Base-by-base conservation (phyloP, 164 flowering plant genomes). In the Tetrastigma voinierianum region DNA sequence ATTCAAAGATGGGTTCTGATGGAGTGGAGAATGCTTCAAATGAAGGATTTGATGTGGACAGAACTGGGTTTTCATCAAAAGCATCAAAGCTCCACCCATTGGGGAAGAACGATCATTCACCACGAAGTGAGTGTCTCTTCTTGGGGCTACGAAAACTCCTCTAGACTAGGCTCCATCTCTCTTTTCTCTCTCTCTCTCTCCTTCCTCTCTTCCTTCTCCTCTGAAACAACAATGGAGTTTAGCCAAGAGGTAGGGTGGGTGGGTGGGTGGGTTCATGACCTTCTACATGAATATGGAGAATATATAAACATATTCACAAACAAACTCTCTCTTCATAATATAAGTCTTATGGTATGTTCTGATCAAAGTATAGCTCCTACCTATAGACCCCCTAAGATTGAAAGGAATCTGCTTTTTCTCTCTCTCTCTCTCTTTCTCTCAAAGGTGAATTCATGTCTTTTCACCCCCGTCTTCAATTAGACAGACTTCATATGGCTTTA, bases 111-210 rank as follows among this genome's bases (percentile, higher is more conserved):
- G n/a, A n/a, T 72, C 77, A 68, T 59, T 72, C 75, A 67, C 66
- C 63, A 68, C 74, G 49, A n/a, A 43, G 77, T 73, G 20, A 43
- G 54, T 64, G 1, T 82, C 85, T 58, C 77, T 82, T 67, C 72
- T 82, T n/a, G n/a, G n/a, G 32, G 78, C 68, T 23, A 83, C n/a
- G n/a, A 56, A 57, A 83, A 67, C 57, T 85, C 86, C 66, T 83
- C 89, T 25, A 81, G n/a, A 63, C 70, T 68, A 44, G 75, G 51
- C 77, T 84, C 88, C 88, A 84, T 84, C 48, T 57, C 65, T 64
- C 61, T 17, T 58, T 54, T 56, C 48, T 76, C 48, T 67, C 15
- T n/a, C 21, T 56, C 70, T 44, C 46, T 12, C 23, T 61, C 57
- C 49, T 32, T 48, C 51, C 43, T 56, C 10, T 15, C 59, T 25